Percentiles rank a stretch among this genome's conserved stretches.
phyloP scores from a whole-genome alignment of 306 rosid species.

The Notholithocarpus densiflorus region DNA sequence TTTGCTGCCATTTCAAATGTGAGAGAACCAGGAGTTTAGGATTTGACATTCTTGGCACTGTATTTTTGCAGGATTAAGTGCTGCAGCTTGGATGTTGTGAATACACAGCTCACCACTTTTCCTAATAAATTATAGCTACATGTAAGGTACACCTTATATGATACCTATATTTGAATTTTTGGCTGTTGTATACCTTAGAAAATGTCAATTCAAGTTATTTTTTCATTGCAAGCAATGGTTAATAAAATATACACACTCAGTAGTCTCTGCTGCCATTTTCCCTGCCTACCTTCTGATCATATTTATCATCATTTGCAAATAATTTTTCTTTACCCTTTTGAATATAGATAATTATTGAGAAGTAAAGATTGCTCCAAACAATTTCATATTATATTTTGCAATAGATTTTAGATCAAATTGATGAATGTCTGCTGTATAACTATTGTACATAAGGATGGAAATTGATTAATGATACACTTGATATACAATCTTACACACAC shows the following conservation, averaged over 20 bases:
- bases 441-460: too few species aligned
- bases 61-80: conserved; percentile 12
- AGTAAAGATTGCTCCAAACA: too few species aligned
- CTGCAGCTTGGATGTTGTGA: not conserved
- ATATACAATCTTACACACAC: too few species aligned
- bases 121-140: not conserved
- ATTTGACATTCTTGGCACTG: not conserved
- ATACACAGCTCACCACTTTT: not conserved
- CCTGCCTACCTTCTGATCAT: too few species aligned
- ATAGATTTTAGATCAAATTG: too few species aligned
- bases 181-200: not conserved
- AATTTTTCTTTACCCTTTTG: too few species aligned
- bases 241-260: not conserved
- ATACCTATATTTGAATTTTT: not conserved
- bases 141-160: conserved; percentile 10
- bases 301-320: too few species aligned
- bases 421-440: too few species aligned
- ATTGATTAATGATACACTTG: too few species aligned
- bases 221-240: not conserved
- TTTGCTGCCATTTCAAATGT: not conserved
- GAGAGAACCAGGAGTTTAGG: not conserved
- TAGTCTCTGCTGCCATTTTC: too few species aligned
- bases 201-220: not conserved
- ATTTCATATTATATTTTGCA: too few species aligned
- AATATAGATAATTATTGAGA: too few species aligned